A percentile compares a stretch with the other conserved stretches of the same genome.
Conservation (phyloP, 2,329 filamentous ascomycete species). For the Alternaria atra region DNA sequence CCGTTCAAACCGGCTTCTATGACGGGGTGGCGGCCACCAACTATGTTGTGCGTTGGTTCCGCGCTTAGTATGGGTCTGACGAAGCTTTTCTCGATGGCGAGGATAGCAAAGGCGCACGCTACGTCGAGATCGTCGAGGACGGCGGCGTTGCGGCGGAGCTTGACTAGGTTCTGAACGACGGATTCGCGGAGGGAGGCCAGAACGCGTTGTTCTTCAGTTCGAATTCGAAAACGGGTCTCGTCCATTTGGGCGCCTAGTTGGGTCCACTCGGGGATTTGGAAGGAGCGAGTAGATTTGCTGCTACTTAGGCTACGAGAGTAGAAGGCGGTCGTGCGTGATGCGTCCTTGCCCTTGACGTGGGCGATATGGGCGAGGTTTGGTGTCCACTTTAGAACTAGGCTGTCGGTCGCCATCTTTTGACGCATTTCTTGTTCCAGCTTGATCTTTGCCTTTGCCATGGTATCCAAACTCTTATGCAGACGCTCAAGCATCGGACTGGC, state of each 20-base stretch:
- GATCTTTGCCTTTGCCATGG: constrained; percentile 68
- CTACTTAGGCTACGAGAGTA: constrained; percentile 70
- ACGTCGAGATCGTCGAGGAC: constrained; percentile 95
- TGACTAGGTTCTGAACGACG: constrained; percentile 83
- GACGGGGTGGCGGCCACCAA: constrained; percentile 89
- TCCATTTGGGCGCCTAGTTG: constrained; percentile 81
- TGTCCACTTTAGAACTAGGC: constrained; percentile 83
- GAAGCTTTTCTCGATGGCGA: constrained; percentile 78
- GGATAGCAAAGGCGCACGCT: constrained; percentile 80
- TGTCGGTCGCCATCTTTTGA: constrained; percentile 59
- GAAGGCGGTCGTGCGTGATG: constrained; percentile 44
- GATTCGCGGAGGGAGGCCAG: constrained; percentile 76
- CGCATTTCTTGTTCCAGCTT: constrained; percentile 70
- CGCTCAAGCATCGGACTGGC: constrained; percentile 72
- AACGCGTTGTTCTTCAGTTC: constrained; percentile 82
- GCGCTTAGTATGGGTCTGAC: constrained; percentile 76
- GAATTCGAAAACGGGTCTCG: constrained; percentile 78
- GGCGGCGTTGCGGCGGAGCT: constrained; percentile 86
- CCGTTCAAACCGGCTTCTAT: constrained; percentile 84
- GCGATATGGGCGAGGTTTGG: constrained; percentile 88
- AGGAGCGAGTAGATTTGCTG: constrained; percentile 84
- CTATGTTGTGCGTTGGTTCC: constrained; percentile 72
- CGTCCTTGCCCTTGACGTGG: constrained; percentile 85
- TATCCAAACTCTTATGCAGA: constrained; percentile 74
- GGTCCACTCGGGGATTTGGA: constrained; percentile 87